Conservation (phyloP, 805 yeast genomes). For the Isabelozyma rhagii region DNA sequence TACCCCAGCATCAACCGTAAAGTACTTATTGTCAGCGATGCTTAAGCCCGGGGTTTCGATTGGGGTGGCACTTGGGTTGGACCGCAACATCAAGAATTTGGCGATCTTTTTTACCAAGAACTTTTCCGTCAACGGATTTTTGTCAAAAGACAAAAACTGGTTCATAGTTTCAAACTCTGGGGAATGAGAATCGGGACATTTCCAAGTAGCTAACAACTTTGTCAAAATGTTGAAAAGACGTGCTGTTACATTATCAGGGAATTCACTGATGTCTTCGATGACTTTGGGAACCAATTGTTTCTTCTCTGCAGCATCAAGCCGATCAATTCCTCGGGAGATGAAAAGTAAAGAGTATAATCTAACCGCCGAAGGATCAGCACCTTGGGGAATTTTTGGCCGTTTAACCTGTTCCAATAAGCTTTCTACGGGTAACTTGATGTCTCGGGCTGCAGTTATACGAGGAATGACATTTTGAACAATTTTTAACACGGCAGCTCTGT, state of each 20-base stretch:
- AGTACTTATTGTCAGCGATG: slow-evolving; percentile 52
- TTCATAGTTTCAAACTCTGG: slow-evolving; percentile 36
- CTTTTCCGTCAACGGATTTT: slow-evolving; percentile 34
- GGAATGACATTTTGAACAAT: slow-evolving; percentile 66
- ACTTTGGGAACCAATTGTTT: slow-evolving; percentile 45
- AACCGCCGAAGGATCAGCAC: slow-evolving; percentile 47
- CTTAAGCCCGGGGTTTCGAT: slow-evolving; percentile 62
- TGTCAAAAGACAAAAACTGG: slow-evolving; percentile 32
- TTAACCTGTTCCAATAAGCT: slow-evolving; percentile 64
- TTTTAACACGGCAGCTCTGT: slow-evolving; percentile 64
- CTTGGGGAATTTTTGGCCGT: slow-evolving; percentile 44
- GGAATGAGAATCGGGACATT: slow-evolving; percentile 46
- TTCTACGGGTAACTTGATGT: slow-evolving; percentile 59
- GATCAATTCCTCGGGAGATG: slow-evolving; percentile 63
- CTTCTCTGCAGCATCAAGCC: slow-evolving; percentile 41
- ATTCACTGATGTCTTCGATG: slow-evolving; percentile 42
- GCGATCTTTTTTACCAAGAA: slow-evolving; percentile 49
- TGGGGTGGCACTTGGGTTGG: slow-evolving; percentile 27
- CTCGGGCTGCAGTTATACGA: slow-evolving; percentile 54
- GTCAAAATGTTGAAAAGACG: slow-evolving; percentile 60
- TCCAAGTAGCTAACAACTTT: slow-evolving; percentile 49
- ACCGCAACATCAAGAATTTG: slow-evolving; percentile 55
- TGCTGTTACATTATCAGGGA: slow-evolving; percentile 41
- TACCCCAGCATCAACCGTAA: slow-evolving; percentile 69
- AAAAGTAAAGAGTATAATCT: slow-evolving; percentile 63